Conservation (phyloP, 768 basidiomycete genomes). For the Lactifluus rugatus region DNA sequence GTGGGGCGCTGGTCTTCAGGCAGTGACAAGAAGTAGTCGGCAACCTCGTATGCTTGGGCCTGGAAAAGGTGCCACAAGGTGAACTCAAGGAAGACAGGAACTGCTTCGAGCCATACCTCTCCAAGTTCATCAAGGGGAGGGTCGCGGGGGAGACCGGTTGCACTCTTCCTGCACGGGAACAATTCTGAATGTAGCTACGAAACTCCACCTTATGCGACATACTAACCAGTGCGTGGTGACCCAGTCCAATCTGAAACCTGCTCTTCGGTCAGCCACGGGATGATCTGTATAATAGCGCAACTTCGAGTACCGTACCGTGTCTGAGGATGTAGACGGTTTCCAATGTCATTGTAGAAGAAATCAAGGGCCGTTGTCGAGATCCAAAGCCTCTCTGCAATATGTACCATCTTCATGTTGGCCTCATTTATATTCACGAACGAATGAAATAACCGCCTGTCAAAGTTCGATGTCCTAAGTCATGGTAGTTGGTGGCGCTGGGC, state of each 20-base stretch:
- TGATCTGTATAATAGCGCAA: not conserved
- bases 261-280: slow-evolving; percentile 4
- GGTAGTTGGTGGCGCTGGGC: too few species aligned
- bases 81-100: not conserved
- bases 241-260: slow-evolving; percentile 76
- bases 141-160: slow-evolving; percentile 61
- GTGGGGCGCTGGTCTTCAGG: slow-evolving; percentile 62
- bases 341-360: slow-evolving; percentile 30
- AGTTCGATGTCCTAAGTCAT: too few species aligned
- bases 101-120: slow-evolving; percentile 34
- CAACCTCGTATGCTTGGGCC: slow-evolving; percentile 68
- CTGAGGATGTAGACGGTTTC: slow-evolving; percentile 60
- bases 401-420: not conserved
- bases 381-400: not conserved
- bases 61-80: slow-evolving; percentile 21
- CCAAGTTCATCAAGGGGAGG: slow-evolving; percentile 66
- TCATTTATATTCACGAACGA: not conserved
- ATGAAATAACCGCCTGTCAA: too few species aligned
- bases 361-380: not conserved
- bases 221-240: slow-evolving; percentile 52
- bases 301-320: slow-evolving; percentile 39
- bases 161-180: slow-evolving; percentile 41
- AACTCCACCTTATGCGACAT: not conserved
- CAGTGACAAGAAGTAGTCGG: slow-evolving; percentile 50
- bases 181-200: not conserved